Percentiles rank a stretch among this genome's conserved stretches.
Evolutionary conservation across 139 green algal species (phyloP).

Genomic region (Marvania coccoides): DNA sequence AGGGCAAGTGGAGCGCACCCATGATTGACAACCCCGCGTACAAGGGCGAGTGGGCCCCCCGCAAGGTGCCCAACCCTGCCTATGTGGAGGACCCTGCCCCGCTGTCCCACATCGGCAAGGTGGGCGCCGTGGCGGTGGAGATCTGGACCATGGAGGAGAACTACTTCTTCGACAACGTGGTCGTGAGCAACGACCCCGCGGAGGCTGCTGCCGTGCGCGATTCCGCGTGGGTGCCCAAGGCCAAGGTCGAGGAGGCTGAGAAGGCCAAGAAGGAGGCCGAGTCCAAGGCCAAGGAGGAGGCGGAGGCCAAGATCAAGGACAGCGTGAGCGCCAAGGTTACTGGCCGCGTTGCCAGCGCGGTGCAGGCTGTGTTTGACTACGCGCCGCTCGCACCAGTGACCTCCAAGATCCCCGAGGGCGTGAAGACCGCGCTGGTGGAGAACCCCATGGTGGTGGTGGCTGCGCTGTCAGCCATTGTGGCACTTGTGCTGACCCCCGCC

Average conservation of each 20-base stretch:
- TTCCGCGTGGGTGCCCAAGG: conserved; percentile 47
- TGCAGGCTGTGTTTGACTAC: background rate
- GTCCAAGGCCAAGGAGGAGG: conserved; percentile 21
- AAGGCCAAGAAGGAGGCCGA: conserved; percentile 13
- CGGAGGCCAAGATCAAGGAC: conserved; percentile 3
- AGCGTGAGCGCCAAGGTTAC: background rate
- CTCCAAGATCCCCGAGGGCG: background rate
- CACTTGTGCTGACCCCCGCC: background rate
- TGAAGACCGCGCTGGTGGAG: background rate
- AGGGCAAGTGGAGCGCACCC: conserved; percentile 76
- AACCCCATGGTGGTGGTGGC: background rate
- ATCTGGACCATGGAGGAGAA: conserved; percentile 79
- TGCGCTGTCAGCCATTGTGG: background rate
- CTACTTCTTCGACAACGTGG: conserved; percentile 78
- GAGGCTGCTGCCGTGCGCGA: conserved; percentile 39
- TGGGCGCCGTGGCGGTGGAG: conserved; percentile 71
- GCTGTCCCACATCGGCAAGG: conserved; percentile 51
- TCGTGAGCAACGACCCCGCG: conserved; percentile 51
- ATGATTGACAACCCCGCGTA: conserved; percentile 87
- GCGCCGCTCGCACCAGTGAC: background rate
- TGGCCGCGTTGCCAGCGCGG: background rate
- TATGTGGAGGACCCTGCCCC: conserved; percentile 48
- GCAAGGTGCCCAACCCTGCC: conserved; percentile 72
- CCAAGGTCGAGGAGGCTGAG: conserved; percentile 34
- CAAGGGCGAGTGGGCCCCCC: conserved; percentile 70